Base-by-base conservation (phyloP, 192 early-diverging fungal genomes). In the Umbelopsis sp. region DNA sequence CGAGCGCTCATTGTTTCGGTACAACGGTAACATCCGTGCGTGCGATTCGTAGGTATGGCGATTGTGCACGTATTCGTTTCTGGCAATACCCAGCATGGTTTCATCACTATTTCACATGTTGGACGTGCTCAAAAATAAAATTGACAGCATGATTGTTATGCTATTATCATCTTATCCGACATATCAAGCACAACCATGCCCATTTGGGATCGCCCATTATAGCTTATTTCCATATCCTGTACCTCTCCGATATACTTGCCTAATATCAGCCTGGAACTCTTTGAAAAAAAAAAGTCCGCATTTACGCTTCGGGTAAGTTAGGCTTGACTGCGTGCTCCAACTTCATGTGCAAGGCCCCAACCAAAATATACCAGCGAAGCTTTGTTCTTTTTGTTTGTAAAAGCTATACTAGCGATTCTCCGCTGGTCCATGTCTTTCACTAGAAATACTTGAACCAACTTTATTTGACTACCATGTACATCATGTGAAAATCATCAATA, bases 121-220 rank as follows among this genome's bases (percentile, higher is more conserved):
- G 37, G 5, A 41, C 37, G 10, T 10, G 2, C 5, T 41, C 37
- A 41, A 41, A 41, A 41, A 41, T 41, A 10, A 4, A 41, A 23
- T 23, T 35, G 30, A 35, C 55, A 61, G 55, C 55, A 61, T 61
- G 55, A 61, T 61, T 61, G 55, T 61, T 61, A 61, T 61, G 16
- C 30, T 30, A 61, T 61, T 61, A 61, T 61, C 55, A 61, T 61
- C 33, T 61, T 61, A 61, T 61, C 55, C 55, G 16, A 16, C 30
- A 16, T 61, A 18, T 49, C 48, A 13, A 41, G 37, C 37, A 41
- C 10, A 6, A 41, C 37, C 37, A 41, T 41, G 37, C 37, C 18
- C 55, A 61, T 61, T 35, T 61, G 55, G 13, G 21, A 27, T 55
- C 25, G 52, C 25, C 23, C n/a, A 27, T 30, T 49, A 61, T 61